A percentile compares a stretch with the other conserved stretches of the same genome.
Conservation (phyloP, 768 basidiomycete species). For the Phallus indusiatus region DNA sequence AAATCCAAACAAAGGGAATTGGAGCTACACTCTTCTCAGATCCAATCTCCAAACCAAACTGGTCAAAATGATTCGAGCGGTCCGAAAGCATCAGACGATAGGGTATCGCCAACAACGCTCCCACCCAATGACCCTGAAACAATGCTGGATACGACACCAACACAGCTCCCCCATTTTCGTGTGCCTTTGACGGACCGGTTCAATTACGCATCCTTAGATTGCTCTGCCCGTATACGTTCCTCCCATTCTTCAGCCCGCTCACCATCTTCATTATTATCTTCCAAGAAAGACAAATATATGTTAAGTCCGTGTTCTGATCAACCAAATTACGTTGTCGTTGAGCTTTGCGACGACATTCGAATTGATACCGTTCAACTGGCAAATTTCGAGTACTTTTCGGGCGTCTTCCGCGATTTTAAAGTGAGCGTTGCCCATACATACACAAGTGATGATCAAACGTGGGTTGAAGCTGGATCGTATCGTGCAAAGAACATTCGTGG, state of each 20-base stretch:
- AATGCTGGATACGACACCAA: background rate
- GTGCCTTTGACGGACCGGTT: conserved; percentile 80
- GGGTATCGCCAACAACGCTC: background rate
- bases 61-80: conserved; percentile 13
- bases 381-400: conserved; percentile 97
- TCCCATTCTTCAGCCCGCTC: conserved; percentile 78
- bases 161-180: conserved; percentile 47
- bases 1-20: conserved; percentile 52
- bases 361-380: conserved; percentile 95
- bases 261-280: conserved; percentile 72
- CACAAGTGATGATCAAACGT: conserved; percentile 46
- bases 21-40: conserved; percentile 22
- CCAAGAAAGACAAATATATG: conserved; percentile 93
- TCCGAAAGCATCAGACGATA: conserved; percentile 2
- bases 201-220: conserved; percentile 91
- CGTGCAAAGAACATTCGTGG: conserved; percentile 84
- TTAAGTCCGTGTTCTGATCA: conserved; percentile 72
- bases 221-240: conserved; percentile 85
- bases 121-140: background rate
- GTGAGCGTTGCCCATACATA: conserved; percentile 65
- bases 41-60: conserved; percentile 23
- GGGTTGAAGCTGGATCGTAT: conserved; percentile 69
- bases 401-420: conserved; percentile 86
- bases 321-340: conserved; percentile 79
- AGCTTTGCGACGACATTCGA: conserved; percentile 94